These are phyloP conservation scores for Debaryomyces subglobosus DNA, from an alignment of 1,139 yeast genomes.

Conservation along the genomic window DNA sequence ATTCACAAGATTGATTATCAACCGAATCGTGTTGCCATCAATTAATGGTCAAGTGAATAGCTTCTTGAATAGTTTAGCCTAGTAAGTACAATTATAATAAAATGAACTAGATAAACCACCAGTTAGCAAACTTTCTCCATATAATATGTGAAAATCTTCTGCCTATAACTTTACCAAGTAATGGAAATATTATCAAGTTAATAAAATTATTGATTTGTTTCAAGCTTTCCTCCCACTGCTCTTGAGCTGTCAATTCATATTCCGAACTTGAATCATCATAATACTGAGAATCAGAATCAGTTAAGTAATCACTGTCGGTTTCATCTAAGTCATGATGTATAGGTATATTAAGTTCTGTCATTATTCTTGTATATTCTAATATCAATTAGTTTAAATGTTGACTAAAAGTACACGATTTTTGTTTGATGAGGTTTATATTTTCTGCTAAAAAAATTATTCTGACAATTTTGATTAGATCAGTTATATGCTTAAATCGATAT, in stretches of 20 bases:
- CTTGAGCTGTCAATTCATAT: slow-evolving; percentile 51
- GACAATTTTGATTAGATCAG: neutral
- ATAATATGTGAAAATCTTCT: slow-evolving; percentile 55
- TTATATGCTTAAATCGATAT: neutral
- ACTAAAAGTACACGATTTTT: slow-evolving; percentile 1
- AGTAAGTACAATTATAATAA: neutral
- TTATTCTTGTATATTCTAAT: neutral
- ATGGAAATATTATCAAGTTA: slow-evolving; percentile 63
- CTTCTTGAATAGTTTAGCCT: slow-evolving; percentile 28
- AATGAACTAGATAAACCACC: slow-evolving; percentile 27
- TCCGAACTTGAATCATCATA: slow-evolving; percentile 17
- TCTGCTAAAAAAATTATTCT: neutral
- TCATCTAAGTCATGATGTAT: slow-evolving; percentile 3
- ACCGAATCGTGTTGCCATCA: slow-evolving; percentile 34
- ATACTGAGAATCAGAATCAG: slow-evolving; percentile 18
- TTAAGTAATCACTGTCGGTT: slow-evolving; percentile 13
- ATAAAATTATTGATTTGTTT: slow-evolving; percentile 61
- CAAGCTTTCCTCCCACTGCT: slow-evolving; percentile 81
- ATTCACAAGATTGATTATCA: slow-evolving; percentile 33
- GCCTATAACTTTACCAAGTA: slow-evolving; percentile 73
- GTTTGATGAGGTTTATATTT: slow-evolving; percentile 1
- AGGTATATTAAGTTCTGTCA: slow-evolving; percentile 4
- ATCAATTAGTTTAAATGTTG: neutral
- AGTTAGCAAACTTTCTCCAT: slow-evolving; percentile 37
- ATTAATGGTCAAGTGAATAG: slow-evolving; percentile 34